Conservation (phyloP, 2,329 filamentous ascomycete species). For the Cryphonectria carpinicola region DNA sequence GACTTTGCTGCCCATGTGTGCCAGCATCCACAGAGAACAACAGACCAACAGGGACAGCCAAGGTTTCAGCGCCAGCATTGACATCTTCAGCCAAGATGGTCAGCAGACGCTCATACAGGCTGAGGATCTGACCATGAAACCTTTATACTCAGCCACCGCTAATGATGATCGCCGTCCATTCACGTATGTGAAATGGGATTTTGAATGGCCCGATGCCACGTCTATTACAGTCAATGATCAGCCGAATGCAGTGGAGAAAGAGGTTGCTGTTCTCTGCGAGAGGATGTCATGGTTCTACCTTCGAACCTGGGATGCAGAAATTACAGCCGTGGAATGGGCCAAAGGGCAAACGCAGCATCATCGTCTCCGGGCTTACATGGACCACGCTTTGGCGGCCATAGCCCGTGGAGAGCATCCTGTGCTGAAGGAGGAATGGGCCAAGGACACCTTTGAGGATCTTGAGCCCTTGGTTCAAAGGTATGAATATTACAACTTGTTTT, state of each 20-base stretch:
- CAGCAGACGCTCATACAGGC: background rate
- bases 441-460: background rate
- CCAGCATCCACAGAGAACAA: background rate
- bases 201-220: background rate
- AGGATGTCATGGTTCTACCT: background rate
- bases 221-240: background rate
- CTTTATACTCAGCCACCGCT: background rate
- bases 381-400: background rate
- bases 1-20: background rate
- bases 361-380: background rate
- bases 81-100: background rate
- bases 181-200: background rate
- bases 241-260: background rate
- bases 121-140: background rate
- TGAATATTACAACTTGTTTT: background rate
- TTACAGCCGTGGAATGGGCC: background rate
- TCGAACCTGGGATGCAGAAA: background rate
- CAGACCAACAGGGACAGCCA: background rate
- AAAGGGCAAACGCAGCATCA: background rate
- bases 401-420: background rate
- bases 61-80: background rate
- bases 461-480: background rate
- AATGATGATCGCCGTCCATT: background rate
- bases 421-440: background rate
- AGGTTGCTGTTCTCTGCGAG: background rate